These are phyloP conservation scores for Tylopilus cervinicoccineus DNA, from an alignment of 768 basidiomycete genomes.

Conservation along the genomic window DNA sequence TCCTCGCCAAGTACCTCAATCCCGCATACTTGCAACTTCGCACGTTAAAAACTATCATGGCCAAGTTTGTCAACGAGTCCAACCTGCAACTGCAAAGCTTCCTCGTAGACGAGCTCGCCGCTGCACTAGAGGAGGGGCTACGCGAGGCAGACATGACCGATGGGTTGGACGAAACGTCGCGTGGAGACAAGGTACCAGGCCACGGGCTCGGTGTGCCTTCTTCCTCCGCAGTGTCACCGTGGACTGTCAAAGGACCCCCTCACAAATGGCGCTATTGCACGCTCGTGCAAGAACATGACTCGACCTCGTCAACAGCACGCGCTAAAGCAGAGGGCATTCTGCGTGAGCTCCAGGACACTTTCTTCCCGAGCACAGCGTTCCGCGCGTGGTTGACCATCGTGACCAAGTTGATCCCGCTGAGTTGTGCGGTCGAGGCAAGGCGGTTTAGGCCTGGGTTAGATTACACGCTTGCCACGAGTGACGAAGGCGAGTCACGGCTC, in stretches of 20 bases:
- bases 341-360: conserved; percentile 59
- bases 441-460: conserved; percentile 91
- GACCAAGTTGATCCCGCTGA: conserved; percentile 66
- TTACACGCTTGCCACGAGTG: conserved; percentile 90
- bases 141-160: conserved; percentile 62
- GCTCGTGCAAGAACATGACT: conserved; percentile 31
- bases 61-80: conserved; percentile 82
- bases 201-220: conserved; percentile 60
- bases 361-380: conserved; percentile 81
- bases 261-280: conserved; percentile 93
- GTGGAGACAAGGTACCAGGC: conserved; percentile 52
- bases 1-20: conserved; percentile 83
- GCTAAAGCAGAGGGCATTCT: conserved; percentile 19
- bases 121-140: conserved; percentile 60
- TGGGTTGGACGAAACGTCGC: conserved; percentile 49
- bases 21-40: conserved; percentile 84
- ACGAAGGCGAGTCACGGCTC: conserved; percentile 74
- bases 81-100: conserved; percentile 88
- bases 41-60: conserved; percentile 74
- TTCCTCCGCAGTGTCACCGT: conserved; percentile 44
- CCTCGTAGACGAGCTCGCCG: conserved; percentile 65
- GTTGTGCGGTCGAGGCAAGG: conserved; percentile 73
- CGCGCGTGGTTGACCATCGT: conserved; percentile 84
- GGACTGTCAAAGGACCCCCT: conserved; percentile 81
- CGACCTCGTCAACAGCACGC: conserved; percentile 6